phyloP scores from a whole-genome alignment of 148 eudicot genomes.

The Persicaria maculosa region DNA sequence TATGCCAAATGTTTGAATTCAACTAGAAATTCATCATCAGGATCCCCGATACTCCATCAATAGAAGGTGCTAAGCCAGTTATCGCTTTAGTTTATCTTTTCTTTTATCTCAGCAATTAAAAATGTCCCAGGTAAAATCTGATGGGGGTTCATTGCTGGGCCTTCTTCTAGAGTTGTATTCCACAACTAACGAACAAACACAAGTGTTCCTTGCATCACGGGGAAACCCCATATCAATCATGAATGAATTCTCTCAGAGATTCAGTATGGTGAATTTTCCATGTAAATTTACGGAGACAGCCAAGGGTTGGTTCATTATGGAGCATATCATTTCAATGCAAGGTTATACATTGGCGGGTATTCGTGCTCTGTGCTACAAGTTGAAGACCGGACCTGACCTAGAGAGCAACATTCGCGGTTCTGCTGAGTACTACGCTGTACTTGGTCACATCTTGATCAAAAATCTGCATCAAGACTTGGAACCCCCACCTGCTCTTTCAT shows the following conservation, averaged over 20 bases:
- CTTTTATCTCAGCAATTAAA: neutral
- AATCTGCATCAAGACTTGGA: conserved; percentile 24
- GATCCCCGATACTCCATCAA: neutral
- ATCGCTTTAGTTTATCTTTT: neutral
- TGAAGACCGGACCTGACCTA: conserved; percentile 20
- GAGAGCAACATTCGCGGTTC: conserved; percentile 8
- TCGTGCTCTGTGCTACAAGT: conserved; percentile 50
- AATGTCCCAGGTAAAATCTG: conserved; percentile 58
- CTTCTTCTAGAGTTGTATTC: conserved; percentile 55
- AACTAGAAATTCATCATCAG: neutral
- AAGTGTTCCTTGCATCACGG: conserved; percentile 49
- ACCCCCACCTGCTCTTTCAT: conserved; percentile 57
- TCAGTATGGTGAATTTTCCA: conserved; percentile 55
- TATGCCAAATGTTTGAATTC: neutral
- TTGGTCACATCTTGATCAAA: conserved; percentile 60
- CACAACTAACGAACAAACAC: conserved; percentile 15
- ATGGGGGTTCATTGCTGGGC: conserved; percentile 62
- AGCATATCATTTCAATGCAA: conserved; percentile 44
- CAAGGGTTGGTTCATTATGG: conserved; percentile 56
- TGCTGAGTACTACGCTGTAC: conserved; percentile 52
- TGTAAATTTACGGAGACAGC: conserved; percentile 35
- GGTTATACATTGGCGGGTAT: conserved; percentile 58
- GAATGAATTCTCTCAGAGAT: conserved; percentile 44
- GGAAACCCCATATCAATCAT: conserved; percentile 48
- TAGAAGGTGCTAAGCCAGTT: neutral